A percentile compares a stretch with the other conserved stretches of the same genome.
Evolutionary conservation across 1,284 basidiomycete species (phyloP).

Genomic region (Papiliotrema flavescens): DNA sequence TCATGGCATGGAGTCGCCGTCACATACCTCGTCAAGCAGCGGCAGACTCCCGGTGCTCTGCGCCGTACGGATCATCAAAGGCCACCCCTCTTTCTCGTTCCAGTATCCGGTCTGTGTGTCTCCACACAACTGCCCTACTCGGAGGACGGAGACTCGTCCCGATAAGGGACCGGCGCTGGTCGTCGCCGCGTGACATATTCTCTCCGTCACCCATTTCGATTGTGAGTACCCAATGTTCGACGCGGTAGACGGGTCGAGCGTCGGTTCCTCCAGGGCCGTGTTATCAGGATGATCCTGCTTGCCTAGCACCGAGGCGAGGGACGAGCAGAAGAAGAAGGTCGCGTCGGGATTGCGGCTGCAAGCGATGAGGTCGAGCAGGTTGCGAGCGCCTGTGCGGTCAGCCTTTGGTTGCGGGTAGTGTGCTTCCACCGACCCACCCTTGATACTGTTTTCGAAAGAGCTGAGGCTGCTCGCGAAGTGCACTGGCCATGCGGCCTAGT

Average conservation of each 20-base stretch:
- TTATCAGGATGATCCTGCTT: background rate
- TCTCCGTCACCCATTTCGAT: conserved; percentile 51
- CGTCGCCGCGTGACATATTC: conserved; percentile 35
- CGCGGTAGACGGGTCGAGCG: conserved; percentile 37
- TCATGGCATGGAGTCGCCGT: background rate
- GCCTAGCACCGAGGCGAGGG: conserved; percentile 33
- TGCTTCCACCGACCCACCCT: conserved; percentile 13
- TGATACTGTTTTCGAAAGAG: conserved; percentile 34
- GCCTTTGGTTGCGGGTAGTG: background rate
- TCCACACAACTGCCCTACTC: conserved; percentile 47
- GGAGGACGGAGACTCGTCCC: conserved; percentile 20
- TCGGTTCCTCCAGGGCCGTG: conserved; percentile 27
- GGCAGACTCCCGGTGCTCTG: conserved; percentile 40
- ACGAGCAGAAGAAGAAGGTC: conserved; percentile 30
- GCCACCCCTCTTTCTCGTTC: conserved; percentile 51
- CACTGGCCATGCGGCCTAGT: conserved; percentile 44
- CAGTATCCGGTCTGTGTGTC: conserved; percentile 46
- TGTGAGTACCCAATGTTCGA: conserved; percentile 48
- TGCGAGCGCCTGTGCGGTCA: conserved; percentile 16
- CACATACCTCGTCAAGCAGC: conserved; percentile 33
- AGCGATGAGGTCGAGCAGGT: conserved; percentile 23
- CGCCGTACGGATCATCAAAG: conserved; percentile 42
- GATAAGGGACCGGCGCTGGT: conserved; percentile 4
- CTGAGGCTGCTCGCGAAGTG: conserved; percentile 37
- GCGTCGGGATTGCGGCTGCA: conserved; percentile 2